phyloP scores from a whole-genome alignment of 1,284 basidiomycete species.

The Neonothopanus nambi region DNA sequence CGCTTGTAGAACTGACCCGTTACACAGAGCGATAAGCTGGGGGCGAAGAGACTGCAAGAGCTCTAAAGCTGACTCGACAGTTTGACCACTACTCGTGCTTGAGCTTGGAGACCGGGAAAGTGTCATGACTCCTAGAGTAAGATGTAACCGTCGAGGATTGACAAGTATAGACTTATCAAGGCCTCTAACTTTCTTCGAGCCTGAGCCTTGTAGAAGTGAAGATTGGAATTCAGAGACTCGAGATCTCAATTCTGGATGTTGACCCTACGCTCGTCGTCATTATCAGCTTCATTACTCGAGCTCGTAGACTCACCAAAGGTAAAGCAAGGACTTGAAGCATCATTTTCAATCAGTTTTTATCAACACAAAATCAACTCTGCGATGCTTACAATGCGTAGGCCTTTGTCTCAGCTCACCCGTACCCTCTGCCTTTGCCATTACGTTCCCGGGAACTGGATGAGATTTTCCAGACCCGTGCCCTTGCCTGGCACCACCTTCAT shows the following conservation, averaged over 20 bases:
- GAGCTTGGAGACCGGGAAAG: slow-evolving; percentile 29
- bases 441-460: too few relatives aligned
- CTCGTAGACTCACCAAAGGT: slow-evolving; percentile 42
- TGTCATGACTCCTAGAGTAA: slow-evolving; percentile 72
- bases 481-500: too few relatives aligned
- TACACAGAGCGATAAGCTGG: slow-evolving; percentile 36
- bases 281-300: neutral
- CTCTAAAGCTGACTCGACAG: slow-evolving; percentile 44
- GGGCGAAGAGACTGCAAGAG: slow-evolving; percentile 51
- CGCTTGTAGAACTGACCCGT: slow-evolving; percentile 35
- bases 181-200: slow-evolving; percentile 45
- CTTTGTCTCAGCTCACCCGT: slow-evolving; percentile 6
- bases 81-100: slow-evolving; percentile 19
- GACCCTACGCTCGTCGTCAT: slow-evolving; percentile 41
- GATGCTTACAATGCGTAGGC: slow-evolving; percentile 31
- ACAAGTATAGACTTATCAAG: slow-evolving; percentile 61
- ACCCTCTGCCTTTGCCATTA: too few relatives aligned
- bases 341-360: slow-evolving; percentile 6
- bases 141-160: slow-evolving; percentile 60
- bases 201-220: slow-evolving; percentile 34
- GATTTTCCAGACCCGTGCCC: too few relatives aligned
- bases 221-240: slow-evolving; percentile 46
- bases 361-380: neutral
- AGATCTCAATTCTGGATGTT: slow-evolving; percentile 44
- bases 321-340: slow-evolving; percentile 51